Evolutionary conservation across 2,329 filamentous ascomycete genomes (phyloP).

Genomic region (Aspergillus fischeri): DNA sequence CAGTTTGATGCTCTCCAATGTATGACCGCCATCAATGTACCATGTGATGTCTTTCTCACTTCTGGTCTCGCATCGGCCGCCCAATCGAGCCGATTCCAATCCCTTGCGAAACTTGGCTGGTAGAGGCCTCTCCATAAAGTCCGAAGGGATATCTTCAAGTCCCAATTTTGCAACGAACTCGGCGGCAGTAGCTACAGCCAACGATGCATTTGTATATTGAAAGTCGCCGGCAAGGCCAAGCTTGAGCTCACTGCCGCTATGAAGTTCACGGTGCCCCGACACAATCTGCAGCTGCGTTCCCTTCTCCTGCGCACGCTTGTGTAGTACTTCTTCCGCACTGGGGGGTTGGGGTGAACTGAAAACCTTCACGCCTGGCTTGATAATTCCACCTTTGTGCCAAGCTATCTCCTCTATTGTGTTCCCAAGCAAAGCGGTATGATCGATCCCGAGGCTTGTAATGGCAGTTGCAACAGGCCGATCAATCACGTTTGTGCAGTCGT

Average conservation of each 20-base stretch:
- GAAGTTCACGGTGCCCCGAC: slow-evolving; percentile 44
- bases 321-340: slow-evolving; percentile 53
- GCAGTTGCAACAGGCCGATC: slow-evolving; percentile 65
- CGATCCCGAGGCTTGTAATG: slow-evolving; percentile 77
- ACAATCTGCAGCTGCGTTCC: slow-evolving; percentile 47
- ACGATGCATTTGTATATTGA: slow-evolving; percentile 59
- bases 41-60: slow-evolving; percentile 59
- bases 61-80: slow-evolving; percentile 73
- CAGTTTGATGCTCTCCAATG: slow-evolving; percentile 72
- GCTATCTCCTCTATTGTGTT: slow-evolving; percentile 75
- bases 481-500: slow-evolving; percentile 87
- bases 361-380: slow-evolving; percentile 62
- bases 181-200: slow-evolving; percentile 51
- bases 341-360: slow-evolving; percentile 60
- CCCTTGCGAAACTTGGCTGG: slow-evolving; percentile 62
- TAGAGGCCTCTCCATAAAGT: slow-evolving; percentile 43
- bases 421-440: slow-evolving; percentile 78
- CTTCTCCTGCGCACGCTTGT: slow-evolving; percentile 51
- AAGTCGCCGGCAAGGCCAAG: slow-evolving; percentile 60
- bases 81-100: slow-evolving; percentile 62
- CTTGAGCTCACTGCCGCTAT: slow-evolving; percentile 41
- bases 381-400: slow-evolving; percentile 89
- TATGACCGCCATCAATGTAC: slow-evolving; percentile 87
- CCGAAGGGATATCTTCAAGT: slow-evolving; percentile 31
- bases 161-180: slow-evolving; percentile 38